phyloP scores from a whole-genome alignment of 2,329 filamentous ascomycete species.

The Malbranchea zuffiana region DNA sequence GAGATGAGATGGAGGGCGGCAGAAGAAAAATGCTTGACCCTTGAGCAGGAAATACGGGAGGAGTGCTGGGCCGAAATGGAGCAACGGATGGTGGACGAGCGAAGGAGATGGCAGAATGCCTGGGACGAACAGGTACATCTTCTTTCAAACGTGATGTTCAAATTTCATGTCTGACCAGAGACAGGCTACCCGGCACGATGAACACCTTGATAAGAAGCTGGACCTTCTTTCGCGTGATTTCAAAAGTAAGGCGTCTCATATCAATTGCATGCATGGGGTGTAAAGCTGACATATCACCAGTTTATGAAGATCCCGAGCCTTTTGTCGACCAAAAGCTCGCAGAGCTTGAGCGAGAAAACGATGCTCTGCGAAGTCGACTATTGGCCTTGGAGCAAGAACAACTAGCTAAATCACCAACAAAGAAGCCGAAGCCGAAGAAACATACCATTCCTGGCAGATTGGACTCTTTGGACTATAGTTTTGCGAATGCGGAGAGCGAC shows the following conservation, averaged over 20 bases:
- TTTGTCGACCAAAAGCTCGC: conserved; percentile 50
- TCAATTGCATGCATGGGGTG: conserved; percentile 13
- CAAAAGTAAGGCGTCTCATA: conserved; percentile 29
- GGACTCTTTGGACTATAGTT: conserved; percentile 21
- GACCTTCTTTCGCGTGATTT: conserved; percentile 55
- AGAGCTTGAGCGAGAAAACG: conserved; percentile 60
- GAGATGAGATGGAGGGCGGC: conserved; percentile 62
- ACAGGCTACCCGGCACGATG: conserved; percentile 58
- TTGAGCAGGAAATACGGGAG: conserved; percentile 78
- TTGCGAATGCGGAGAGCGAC: conserved; percentile 30
- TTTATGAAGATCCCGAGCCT: conserved; percentile 39
- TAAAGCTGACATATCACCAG: conserved; percentile 18
- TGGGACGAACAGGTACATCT: conserved; percentile 59
- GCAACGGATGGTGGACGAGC: conserved; percentile 59
- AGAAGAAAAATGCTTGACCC: conserved; percentile 53
- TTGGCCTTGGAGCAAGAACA: conserved; percentile 56
- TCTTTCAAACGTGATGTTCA: no score
- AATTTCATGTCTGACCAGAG: no score
- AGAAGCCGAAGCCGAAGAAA: conserved; percentile 33
- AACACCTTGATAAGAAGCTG: conserved; percentile 79
- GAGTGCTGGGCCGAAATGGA: conserved; percentile 87
- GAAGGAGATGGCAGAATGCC: conserved; percentile 67
- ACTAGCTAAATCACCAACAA: conserved; percentile 51
- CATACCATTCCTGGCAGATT: conserved; percentile 15
- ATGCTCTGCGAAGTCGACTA: conserved; percentile 55